phyloP scores from a whole-genome alignment of 1,139 yeast species.

The Pichia sp. region DNA sequence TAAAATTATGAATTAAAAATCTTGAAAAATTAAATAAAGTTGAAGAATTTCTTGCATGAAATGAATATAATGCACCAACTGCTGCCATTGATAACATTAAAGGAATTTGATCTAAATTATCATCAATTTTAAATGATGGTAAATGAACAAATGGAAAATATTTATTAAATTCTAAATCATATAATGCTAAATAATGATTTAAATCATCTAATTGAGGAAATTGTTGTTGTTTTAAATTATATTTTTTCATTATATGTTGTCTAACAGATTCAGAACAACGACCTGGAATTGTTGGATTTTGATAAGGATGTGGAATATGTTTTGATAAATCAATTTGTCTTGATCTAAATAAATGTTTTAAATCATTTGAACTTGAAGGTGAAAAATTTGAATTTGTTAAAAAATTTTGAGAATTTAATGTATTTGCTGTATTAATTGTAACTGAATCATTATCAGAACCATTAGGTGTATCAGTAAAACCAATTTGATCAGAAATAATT shows the following conservation, averaged over 20 bases:
- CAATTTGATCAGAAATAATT: constrained; percentile 48
- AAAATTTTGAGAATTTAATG: constrained; percentile 17
- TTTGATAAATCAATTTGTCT: constrained; percentile 57
- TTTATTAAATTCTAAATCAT: constrained; percentile 67
- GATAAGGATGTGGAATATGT: constrained; percentile 26
- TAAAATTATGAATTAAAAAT: constrained; percentile 66
- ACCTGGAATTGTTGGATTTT: constrained; percentile 26
- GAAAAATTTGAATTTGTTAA: constrained; percentile 9
- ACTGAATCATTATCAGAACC: constrained; percentile 17
- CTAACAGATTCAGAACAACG: constrained; percentile 48
- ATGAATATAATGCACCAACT: constrained; percentile 81
- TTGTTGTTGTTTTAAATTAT: constrained; percentile 47
- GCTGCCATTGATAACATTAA: constrained; percentile 78
- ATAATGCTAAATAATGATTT: constrained; percentile 64
- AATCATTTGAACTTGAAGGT: constrained; percentile 29
- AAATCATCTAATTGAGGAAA: constrained; percentile 72
- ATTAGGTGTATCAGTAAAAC: constrained; percentile 42
- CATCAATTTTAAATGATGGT: constrained; percentile 52
- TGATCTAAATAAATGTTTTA: constrained; percentile 49
- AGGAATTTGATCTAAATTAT: constrained; percentile 61
- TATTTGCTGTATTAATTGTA: constrained; percentile 7
- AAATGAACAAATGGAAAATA: constrained; percentile 83
- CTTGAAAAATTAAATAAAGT: constrained; percentile 74
- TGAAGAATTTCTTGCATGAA: constrained; percentile 73
- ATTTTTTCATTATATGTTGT: constrained; percentile 43